These are phyloP conservation scores for Phytomonas serpens DNA, from an alignment of 208 protist genomes.

Conservation along the genomic window DNA sequence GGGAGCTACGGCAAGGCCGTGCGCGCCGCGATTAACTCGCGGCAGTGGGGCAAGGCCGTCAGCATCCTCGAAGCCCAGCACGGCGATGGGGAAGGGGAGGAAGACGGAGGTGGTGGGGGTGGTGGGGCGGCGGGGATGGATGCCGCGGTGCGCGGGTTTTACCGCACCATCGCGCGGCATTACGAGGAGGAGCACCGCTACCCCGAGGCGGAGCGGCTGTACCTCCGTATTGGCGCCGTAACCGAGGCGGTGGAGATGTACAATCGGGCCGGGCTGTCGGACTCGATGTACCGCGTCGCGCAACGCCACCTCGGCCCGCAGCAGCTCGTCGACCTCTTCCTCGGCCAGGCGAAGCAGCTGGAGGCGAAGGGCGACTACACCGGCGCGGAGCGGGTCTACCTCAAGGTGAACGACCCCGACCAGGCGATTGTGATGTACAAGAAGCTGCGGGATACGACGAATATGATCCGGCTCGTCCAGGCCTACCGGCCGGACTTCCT, in stretches of 20 bases:
- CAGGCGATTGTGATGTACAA: conserved; percentile 97
- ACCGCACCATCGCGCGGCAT: conserved; percentile 90
- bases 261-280: conserved; percentile 85
- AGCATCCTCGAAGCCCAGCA: conserved; percentile 71
- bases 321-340: conserved; percentile 89
- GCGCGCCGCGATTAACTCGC: conserved; percentile 92
- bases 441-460: conserved; percentile 84
- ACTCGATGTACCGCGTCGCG: conserved; percentile 92
- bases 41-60: conserved; percentile 93
- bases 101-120: background rate
- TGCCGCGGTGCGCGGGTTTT: conserved; percentile 58
- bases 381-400: conserved; percentile 94
- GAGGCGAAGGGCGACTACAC: conserved; percentile 91
- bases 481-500: conserved; percentile 90
- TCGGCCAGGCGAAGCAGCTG: conserved; percentile 90
- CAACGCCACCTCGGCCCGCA: conserved; percentile 85
- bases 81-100: conserved; percentile 23
- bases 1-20: conserved; percentile 93
- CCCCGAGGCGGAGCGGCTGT: conserved; percentile 92
- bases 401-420: conserved; percentile 95
- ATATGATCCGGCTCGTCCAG: conserved; percentile 93
- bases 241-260: conserved; percentile 96
- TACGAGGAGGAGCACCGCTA: conserved; percentile 91
- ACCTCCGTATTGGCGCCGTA: conserved; percentile 81
- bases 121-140: conserved; percentile 19